A percentile compares a stretch with the other conserved stretches of the same genome.
These are phyloP conservation scores for Batkoa obscura DNA, from an alignment of 371 early-diverging fungal species.

Conservation along the genomic window DNA sequence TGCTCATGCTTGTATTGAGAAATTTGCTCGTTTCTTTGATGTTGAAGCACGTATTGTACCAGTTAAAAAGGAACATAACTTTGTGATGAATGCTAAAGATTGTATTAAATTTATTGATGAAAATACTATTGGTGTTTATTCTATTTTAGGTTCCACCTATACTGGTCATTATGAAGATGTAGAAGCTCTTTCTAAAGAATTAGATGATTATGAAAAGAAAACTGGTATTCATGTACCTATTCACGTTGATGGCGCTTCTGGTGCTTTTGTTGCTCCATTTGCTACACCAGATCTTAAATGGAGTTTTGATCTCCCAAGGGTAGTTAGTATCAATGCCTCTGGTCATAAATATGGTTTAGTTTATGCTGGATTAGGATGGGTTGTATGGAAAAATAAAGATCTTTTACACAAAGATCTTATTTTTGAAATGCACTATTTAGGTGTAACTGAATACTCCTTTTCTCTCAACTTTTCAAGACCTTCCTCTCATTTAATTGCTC, in stretches of 20 bases:
- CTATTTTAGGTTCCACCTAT: slow-evolving; percentile 53
- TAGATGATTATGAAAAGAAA: slow-evolving; percentile 28
- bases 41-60: slow-evolving; percentile 39
- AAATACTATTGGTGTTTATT: slow-evolving; percentile 38
- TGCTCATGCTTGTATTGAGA: slow-evolving; percentile 34
- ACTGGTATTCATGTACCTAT: slow-evolving; percentile 32
- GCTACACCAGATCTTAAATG: slow-evolving; percentile 28
- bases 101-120: slow-evolving; percentile 29
- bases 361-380: slow-evolving; percentile 41
- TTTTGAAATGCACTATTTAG: slow-evolving; percentile 46
- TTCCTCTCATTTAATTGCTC: slow-evolving; percentile 39
- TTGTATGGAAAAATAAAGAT: slow-evolving; percentile 34
- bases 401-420: slow-evolving; percentile 40
- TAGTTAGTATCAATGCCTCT: slow-evolving; percentile 30
- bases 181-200: slow-evolving; percentile 26
- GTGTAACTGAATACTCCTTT: slow-evolving; percentile 31
- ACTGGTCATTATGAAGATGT: slow-evolving; percentile 68
- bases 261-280: slow-evolving; percentile 45
- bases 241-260: slow-evolving; percentile 41
- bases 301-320: slow-evolving; percentile 36
- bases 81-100: slow-evolving; percentile 28
- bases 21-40: slow-evolving; percentile 45
- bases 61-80: slow-evolving; percentile 24
- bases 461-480: slow-evolving; percentile 51
- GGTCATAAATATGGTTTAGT: slow-evolving; percentile 47